Evolutionary conservation across 192 early-diverging fungal species (phyloP).

Genomic region (Coemansia sp.): DNA sequence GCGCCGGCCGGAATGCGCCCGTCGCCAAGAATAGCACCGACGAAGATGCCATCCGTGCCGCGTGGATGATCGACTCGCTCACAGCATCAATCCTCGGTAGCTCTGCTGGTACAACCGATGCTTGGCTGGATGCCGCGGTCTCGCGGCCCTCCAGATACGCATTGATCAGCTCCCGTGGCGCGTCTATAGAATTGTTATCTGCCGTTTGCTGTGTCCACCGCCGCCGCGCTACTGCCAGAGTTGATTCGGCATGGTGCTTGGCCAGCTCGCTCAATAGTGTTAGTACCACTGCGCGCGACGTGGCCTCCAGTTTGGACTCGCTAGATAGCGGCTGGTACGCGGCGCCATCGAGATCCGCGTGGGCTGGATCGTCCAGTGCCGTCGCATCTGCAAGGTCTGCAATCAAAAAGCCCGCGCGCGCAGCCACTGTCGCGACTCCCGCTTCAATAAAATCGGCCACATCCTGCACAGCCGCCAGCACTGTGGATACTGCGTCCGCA

Average conservation of each 20-base stretch:
- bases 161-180: constrained; percentile 2
- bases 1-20: constrained; percentile 18
- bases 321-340: constrained; percentile 25
- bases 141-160: too few species aligned
- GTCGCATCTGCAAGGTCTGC: not conserved
- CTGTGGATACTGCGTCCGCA: not conserved
- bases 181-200: too few species aligned
- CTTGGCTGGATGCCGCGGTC: too few species aligned
- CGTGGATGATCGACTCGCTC: not conserved
- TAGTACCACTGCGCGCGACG: constrained; percentile 14
- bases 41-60: not conserved
- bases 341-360: not conserved
- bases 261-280: constrained; percentile 13
- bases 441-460: not conserved
- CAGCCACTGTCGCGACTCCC: not conserved
- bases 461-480: not conserved
- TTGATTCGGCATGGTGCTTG: constrained; percentile 9
- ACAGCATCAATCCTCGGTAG: not conserved
- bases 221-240: not conserved
- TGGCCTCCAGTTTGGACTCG: constrained; percentile 24
- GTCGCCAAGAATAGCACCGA: constrained; percentile 18
- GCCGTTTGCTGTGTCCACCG: too few species aligned
- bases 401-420: not conserved
- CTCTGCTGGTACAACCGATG: too few species aligned
- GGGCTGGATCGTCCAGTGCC: not conserved